Base-by-base conservation (phyloP, 805 yeast genomes). In the Candida morakotiae region DNA sequence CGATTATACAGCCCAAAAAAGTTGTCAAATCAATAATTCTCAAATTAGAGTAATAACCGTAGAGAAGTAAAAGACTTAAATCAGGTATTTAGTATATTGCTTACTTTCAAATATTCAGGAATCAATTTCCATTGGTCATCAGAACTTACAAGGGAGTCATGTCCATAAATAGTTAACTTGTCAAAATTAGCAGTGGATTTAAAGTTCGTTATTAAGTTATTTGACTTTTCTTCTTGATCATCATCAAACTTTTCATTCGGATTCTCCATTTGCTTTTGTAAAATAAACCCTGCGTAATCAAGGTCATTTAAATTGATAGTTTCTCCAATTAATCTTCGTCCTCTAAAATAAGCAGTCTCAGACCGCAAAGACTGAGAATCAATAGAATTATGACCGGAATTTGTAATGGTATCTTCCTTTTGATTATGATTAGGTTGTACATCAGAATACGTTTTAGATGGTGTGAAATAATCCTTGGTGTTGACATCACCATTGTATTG, bases 321-420 rank as follows among this genome's bases (percentile, higher is more conserved):
- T 11, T 41, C 43, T 1, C 67, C 68, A 6, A 60, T 48, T 15
- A 64, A 44, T 41, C 53, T 59, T 38, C 62, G 52, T 2, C 69
- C 69, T 47, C 69, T 47, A 36, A 61, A 64, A 45, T 55, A 62
- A 4, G 63, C 59, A 2, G 52, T 42, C 4, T 44, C 43, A 7
- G 38, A 41, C 16, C 42, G 48, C n/a, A n/a, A n/a, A n/a, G n/a
- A n/a, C n/a, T n/a, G n/a, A n/a, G n/a, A n/a, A n/a, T n/a, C n/a
- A n/a, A n/a, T n/a, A n/a, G n/a, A n/a, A n/a, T n/a, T n/a, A n/a
- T n/a, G n/a, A n/a, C n/a, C n/a, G n/a, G n/a, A n/a, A 6, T 17
- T 29, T 8, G 44, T 38, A 9, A 7, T 9, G 9, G 7, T 9
- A 7, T 7, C 9, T 9, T 21, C 23, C 7, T 9, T 7, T 9